Percentiles rank a stretch among this genome's conserved stretches.
phyloP scores from a whole-genome alignment of 2,329 filamentous ascomycete species.

The Botryotinia globosa region DNA sequence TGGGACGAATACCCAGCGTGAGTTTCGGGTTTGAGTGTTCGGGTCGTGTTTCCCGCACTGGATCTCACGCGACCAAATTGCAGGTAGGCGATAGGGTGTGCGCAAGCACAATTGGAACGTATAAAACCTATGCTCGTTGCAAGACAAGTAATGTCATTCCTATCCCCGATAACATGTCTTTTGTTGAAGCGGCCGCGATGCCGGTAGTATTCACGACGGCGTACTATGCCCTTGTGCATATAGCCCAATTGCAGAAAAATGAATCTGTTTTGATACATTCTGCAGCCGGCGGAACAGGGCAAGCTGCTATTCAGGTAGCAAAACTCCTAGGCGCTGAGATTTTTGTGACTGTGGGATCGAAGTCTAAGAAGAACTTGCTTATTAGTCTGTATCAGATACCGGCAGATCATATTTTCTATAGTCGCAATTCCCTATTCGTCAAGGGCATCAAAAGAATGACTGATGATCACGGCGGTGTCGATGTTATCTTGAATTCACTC shows the following conservation, averaged over 20 bases:
- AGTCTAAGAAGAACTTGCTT: conserved; percentile 30
- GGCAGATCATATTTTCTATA: conserved; percentile 1
- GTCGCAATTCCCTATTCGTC: neutral
- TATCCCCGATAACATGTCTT: neutral
- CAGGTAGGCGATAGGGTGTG: conserved; percentile 3
- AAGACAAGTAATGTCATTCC: neutral
- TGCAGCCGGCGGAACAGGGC: conserved; percentile 37
- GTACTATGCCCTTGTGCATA: conserved; percentile 25
- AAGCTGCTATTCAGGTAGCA: conserved; percentile 37
- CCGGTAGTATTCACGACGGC: conserved; percentile 27
- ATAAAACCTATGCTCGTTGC: neutral
- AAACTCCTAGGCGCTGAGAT: conserved; percentile 31
- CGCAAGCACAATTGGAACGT: conserved; percentile 19
- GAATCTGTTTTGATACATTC: conserved; percentile 39
- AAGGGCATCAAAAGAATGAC: neutral
- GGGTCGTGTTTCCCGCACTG: neutral
- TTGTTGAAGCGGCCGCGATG: conserved; percentile 24
- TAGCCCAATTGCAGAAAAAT: conserved; percentile 23
- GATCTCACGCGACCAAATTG: neutral
- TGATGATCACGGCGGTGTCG: neutral
- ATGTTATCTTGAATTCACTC: conserved; percentile 9
- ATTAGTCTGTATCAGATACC: conserved; percentile 5
- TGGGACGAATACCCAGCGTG: neutral
- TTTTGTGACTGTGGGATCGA: conserved; percentile 36
- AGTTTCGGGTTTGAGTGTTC: conserved; percentile 3